Percentiles rank a stretch among this genome's conserved stretches.
Evolutionary conservation across 495 filamentous ascomycete genomes (phyloP).

Genomic region (Talaromyces thailandensis): DNA sequence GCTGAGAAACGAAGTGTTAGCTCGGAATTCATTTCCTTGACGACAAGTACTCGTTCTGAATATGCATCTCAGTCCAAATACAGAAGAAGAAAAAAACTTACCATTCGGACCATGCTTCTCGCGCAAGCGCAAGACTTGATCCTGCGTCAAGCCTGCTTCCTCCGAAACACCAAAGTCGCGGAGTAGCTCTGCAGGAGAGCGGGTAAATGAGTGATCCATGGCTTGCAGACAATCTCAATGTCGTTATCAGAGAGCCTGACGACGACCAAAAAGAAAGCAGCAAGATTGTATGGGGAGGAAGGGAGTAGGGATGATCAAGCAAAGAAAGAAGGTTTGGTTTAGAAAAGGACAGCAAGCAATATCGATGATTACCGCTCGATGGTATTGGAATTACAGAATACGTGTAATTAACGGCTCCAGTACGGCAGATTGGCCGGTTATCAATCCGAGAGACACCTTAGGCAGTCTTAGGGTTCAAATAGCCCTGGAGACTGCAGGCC

Average conservation of each 20-base stretch:
- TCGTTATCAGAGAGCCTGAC: constrained; percentile 2
- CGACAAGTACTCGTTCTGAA: not conserved
- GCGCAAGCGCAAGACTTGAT: constrained; percentile 54
- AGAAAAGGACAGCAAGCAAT: constrained; percentile 1
- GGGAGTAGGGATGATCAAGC: constrained; percentile 11
- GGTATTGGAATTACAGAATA: not conserved
- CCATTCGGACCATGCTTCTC: constrained; percentile 78
- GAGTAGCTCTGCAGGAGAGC: constrained; percentile 59
- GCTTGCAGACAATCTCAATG: not conserved
- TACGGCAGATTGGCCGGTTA: not conserved
- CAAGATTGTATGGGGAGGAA: constrained; percentile 3
- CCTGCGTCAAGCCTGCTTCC: constrained; percentile 55
- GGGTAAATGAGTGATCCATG: constrained; percentile 78
- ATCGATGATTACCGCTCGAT: not conserved
- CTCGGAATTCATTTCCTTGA: constrained; percentile 6
- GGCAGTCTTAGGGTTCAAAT: not conserved
- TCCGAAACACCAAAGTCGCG: constrained; percentile 62
- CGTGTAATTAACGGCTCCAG: not conserved
- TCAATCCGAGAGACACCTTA: not conserved
- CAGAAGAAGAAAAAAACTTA: constrained; percentile 29
- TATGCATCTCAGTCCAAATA: not conserved
- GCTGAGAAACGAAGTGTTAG: constrained; percentile 42
- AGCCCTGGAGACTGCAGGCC: not conserved
- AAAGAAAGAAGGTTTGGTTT: constrained; percentile 3
- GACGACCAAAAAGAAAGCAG: not conserved